phyloP scores from a whole-genome alignment of 805 yeast species.

The Schizosaccharomyces cryophilus region DNA sequence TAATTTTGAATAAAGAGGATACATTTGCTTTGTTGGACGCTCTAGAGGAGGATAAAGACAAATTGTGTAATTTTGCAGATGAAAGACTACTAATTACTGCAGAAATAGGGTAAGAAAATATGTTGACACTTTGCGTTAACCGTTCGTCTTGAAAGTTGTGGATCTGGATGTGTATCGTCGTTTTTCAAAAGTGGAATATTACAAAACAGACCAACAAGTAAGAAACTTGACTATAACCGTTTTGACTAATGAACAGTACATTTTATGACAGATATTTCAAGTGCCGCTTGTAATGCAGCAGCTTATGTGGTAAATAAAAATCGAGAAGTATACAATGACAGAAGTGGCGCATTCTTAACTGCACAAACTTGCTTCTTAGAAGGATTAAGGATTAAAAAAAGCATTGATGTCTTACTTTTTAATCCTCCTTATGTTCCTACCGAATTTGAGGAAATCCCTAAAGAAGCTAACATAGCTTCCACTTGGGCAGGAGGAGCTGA shows the following conservation, averaged over 20 bases:
- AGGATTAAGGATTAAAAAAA: background rate
- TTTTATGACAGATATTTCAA: background rate
- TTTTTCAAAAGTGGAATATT: background rate
- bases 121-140: no score
- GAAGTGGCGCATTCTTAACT: background rate
- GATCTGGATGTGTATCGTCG: conserved; percentile 1
- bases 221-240: background rate
- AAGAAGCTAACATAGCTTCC: background rate
- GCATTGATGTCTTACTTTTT: background rate
- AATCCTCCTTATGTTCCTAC: conserved; percentile 3
- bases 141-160: background rate
- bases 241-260: background rate
- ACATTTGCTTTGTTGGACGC: conserved; percentile 3
- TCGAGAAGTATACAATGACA: background rate
- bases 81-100: background rate
- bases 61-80: background rate
- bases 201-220: background rate
- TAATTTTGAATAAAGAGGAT: background rate
- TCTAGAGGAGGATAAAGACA: conserved; percentile 1
- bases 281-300: background rate
- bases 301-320: background rate
- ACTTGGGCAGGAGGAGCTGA: conserved; percentile 2
- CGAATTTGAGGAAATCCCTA: background rate
- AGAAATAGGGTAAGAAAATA: conserved; percentile 1
- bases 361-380: background rate